Percentiles rank a stretch among this genome's conserved stretches.
phyloP scores from a whole-genome alignment of 2,329 filamentous ascomycete genomes.

The Cladosporium sp. region DNA sequence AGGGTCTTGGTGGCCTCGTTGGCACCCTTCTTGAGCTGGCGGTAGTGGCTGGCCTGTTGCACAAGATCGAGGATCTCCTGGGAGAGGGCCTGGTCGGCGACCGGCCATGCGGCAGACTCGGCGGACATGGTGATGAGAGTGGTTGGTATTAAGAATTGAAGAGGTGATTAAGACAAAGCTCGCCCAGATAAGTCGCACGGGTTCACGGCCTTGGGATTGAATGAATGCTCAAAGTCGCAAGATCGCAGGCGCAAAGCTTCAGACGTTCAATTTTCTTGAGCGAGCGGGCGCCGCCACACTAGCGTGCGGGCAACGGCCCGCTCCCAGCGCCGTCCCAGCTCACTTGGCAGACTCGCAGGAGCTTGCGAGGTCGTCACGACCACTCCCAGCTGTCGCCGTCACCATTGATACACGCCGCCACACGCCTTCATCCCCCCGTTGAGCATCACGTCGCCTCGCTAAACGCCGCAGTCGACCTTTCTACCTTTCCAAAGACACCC shows the following conservation, averaged over 20 bases:
- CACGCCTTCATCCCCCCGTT: conserved; percentile 10
- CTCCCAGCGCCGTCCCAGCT: neutral
- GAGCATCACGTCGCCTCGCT: conserved; percentile 5
- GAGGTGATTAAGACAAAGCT: conserved; percentile 25
- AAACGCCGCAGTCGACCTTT: neutral
- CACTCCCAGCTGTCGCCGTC: conserved; percentile 11
- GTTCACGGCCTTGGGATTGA: conserved; percentile 32
- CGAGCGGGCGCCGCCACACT: conserved; percentile 4
- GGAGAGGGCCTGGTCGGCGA: conserved; percentile 46
- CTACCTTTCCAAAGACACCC: neutral
- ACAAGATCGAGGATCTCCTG: conserved; percentile 51
- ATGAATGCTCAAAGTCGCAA: conserved; percentile 11
- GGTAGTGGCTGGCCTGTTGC: conserved; percentile 58
- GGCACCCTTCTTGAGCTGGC: conserved; percentile 82
- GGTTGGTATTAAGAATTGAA: conserved; percentile 16
- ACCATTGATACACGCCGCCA: conserved; percentile 10
- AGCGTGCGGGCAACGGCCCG: neutral
- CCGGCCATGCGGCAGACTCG: conserved; percentile 40
- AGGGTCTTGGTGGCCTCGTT: conserved; percentile 70
- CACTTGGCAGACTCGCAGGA: neutral
- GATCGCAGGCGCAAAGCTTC: neutral
- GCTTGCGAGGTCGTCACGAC: conserved; percentile 5
- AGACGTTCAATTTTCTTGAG: conserved; percentile 8
- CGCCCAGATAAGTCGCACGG: conserved; percentile 24
- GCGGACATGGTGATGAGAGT: conserved; percentile 39